Evolutionary conservation across 345 rosid genomes (phyloP).

Genomic region (Erodium maritimum): DNA sequence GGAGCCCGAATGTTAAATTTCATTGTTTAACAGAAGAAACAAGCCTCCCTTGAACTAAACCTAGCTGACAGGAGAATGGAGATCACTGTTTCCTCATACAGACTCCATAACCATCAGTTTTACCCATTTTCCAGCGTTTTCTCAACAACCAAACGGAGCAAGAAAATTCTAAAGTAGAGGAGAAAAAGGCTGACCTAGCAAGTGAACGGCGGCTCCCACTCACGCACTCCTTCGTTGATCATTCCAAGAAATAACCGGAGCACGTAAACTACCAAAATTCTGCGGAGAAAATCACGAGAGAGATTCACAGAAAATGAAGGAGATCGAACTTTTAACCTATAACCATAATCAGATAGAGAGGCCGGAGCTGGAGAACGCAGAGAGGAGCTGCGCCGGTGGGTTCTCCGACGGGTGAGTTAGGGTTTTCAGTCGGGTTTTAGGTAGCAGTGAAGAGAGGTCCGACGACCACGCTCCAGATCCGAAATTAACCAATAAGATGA

Average conservation of each 20-base stretch:
- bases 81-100: no score
- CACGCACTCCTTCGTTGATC: constrained; percentile 6
- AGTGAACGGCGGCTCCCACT: background rate
- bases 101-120: no score
- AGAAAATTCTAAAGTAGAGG: constrained; percentile 6
- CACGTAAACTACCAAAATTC: background rate
- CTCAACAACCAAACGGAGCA: background rate
- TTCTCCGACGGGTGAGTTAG: constrained; percentile 4
- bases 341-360: no score
- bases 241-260: constrained; percentile 1
- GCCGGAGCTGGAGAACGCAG: background rate
- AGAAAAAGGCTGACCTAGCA: background rate
- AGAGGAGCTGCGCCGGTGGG: background rate
- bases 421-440: constrained; percentile 14
- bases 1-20: no score
- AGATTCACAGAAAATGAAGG: background rate
- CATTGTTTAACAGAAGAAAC: no score
- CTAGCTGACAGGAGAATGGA: no score
- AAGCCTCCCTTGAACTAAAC: no score
- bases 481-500: constrained; percentile 4
- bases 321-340: background rate
- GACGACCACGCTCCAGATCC: constrained; percentile 14
- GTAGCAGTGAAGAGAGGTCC: background rate
- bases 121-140: constrained; percentile 3
- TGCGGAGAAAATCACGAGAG: background rate